phyloP scores from a whole-genome alignment of 495 filamentous ascomycete species.

The Xylaria bambusicola region DNA sequence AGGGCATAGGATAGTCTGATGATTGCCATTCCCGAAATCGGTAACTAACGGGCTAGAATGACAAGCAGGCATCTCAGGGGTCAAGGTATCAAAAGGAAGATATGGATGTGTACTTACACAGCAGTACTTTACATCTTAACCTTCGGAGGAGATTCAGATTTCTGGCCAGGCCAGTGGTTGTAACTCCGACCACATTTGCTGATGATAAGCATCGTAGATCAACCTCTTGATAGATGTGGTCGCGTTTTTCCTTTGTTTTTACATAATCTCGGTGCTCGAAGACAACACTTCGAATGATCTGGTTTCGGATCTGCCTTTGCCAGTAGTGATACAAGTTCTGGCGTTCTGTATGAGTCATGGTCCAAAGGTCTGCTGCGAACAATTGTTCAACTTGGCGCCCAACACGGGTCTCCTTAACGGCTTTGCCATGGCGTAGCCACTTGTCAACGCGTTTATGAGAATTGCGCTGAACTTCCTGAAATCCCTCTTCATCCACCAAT shows the following conservation, averaged over 20 bases:
- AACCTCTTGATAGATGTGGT: conserved; percentile 49
- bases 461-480: conserved; percentile 15
- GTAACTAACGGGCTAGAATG: no score
- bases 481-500: conserved; percentile 27
- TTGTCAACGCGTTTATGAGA: conserved; percentile 20
- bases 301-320: conserved; percentile 43
- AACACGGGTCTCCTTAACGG: background rate
- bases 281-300: conserved; percentile 39
- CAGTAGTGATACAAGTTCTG: conserved; percentile 45
- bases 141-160: conserved; percentile 63
- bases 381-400: conserved; percentile 18
- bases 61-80: no score
- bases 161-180: conserved; percentile 71
- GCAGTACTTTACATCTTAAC: conserved; percentile 64
- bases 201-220: conserved; percentile 53
- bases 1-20: no score
- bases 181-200: conserved; percentile 70
- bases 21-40: no score
- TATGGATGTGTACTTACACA: no score
- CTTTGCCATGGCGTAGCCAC: conserved; percentile 22
- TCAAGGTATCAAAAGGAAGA: no score
- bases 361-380: conserved; percentile 20
- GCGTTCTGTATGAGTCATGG: conserved; percentile 36
- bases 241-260: conserved; percentile 32
- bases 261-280: conserved; percentile 34